Conservation (phyloP, 176 grass and related monocot species). For the Carex pumila region DNA sequence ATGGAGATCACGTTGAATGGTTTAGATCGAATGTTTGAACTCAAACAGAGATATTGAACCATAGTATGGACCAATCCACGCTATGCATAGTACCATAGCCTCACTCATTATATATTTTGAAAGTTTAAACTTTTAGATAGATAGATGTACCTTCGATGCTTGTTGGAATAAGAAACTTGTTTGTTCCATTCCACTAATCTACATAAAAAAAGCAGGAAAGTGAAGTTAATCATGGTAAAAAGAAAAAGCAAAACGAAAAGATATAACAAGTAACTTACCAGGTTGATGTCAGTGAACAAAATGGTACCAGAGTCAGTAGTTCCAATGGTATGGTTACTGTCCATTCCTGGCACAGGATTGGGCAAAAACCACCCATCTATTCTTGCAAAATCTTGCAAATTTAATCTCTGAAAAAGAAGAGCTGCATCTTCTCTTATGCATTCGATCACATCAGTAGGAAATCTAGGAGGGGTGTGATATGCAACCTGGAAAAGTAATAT, state of each 20-base stretch:
- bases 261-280: slow-evolving; percentile 42
- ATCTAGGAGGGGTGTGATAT: slow-evolving; percentile 90
- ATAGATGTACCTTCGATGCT: slow-evolving; percentile 67
- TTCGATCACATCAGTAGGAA: slow-evolving; percentile 62
- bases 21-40: no score
- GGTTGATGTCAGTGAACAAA: slow-evolving; percentile 90
- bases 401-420: slow-evolving; percentile 52
- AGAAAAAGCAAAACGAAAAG: neutral
- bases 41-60: no score
- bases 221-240: slow-evolving; percentile 1
- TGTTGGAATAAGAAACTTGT: slow-evolving; percentile 98
- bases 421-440: slow-evolving; percentile 81
- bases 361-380: slow-evolving; percentile 98
- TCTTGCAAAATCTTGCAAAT: slow-evolving; percentile 73
- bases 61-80: no score
- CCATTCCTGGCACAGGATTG: slow-evolving; percentile 29
- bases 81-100: no score
- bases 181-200: slow-evolving; percentile 99
- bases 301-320: slow-evolving; percentile 52
- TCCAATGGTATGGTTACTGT: slow-evolving; percentile 47
- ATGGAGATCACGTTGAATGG: no score
- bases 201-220: slow-evolving; percentile 6
- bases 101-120: neutral
- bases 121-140: neutral
- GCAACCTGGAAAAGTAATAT: slow-evolving; percentile 53